Base-by-base conservation (phyloP, 1,284 basidiomycete species). In the Trametes sp. region DNA sequence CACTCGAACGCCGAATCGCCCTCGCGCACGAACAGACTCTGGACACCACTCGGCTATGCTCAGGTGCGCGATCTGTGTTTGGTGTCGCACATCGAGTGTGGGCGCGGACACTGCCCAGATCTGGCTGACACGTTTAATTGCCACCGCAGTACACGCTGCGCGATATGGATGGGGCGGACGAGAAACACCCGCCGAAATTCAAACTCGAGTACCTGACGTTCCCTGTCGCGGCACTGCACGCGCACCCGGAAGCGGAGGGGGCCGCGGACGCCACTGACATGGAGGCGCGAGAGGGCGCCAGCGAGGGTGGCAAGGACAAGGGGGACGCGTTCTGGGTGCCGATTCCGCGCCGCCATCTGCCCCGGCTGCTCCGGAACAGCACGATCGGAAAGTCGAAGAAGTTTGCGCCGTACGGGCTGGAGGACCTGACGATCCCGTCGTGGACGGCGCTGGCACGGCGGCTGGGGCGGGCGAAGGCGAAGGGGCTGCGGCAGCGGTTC, bases 141-240 rank as follows among this genome's bases (percentile, higher is more conserved):
- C 56, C 28, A 36, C 21, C 28, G 53, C 78, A 94, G 87, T 95
- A 90, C 74, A 96, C 89, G 78, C 80, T 95, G 54, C 89, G 93
- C 4, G 80, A 87, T 61, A 77, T 95, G 24, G 85, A 84, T 44
- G 73, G 78, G 54, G 83, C 84, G 23, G 84, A 86, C 73, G 78
- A 84, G 69, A 79, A 74, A 45, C 75, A 81, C n/a, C 70, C 79
- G 58, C 92, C 92, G 4, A 77, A 81, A 69, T 94, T 86, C 80
- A 82, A 88, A 76, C 79, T 96, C 65, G 93, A 95, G 76, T 95
- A 95, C 75, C 72, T 90, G 75, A 95, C 93, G 51, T 90, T 87
- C 73, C 74, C 76, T 49, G 71, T 79, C 19, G 70, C 74, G 51
- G 72, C 74, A 46, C 77, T 84, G 44, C 77, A 83, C 51, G 77